These are phyloP conservation scores for Fusarium sp. DNA, from an alignment of 2,329 filamentous ascomycete species.

Conservation along the genomic window DNA sequence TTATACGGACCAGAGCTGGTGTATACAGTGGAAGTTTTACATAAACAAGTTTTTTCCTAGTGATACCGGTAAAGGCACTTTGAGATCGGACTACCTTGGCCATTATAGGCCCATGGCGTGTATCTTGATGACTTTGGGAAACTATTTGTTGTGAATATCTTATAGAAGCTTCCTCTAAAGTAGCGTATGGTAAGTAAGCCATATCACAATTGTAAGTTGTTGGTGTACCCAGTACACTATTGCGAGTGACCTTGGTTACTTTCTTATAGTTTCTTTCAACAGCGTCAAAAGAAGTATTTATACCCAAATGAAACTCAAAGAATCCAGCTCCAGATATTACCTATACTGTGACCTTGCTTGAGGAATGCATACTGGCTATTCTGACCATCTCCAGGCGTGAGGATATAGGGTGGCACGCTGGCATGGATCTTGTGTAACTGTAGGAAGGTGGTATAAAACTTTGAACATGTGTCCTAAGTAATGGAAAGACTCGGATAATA, in stretches of 20 bases:
- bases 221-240: not conserved
- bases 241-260: not conserved
- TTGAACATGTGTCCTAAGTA: too few species aligned
- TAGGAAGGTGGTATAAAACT: not conserved
- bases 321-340: not conserved
- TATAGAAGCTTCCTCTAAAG: not conserved
- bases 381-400: not conserved
- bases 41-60: constrained; percentile 15
- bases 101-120: not conserved
- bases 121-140: not conserved
- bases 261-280: not conserved
- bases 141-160: not conserved
- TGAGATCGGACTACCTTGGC: not conserved
- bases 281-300: not conserved
- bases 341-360: not conserved
- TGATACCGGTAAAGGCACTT: constrained; percentile 21
- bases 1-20: not conserved
- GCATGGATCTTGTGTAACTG: not conserved
- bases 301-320: not conserved
- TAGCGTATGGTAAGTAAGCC: not conserved
- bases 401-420: not conserved
- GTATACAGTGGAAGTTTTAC: not conserved
- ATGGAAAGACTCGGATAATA: not conserved
- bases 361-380: not conserved
- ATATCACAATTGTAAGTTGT: not conserved